Conservation (phyloP, 2,329 filamentous ascomycete species). For the Thermothelomyces thermophilus region DNA sequence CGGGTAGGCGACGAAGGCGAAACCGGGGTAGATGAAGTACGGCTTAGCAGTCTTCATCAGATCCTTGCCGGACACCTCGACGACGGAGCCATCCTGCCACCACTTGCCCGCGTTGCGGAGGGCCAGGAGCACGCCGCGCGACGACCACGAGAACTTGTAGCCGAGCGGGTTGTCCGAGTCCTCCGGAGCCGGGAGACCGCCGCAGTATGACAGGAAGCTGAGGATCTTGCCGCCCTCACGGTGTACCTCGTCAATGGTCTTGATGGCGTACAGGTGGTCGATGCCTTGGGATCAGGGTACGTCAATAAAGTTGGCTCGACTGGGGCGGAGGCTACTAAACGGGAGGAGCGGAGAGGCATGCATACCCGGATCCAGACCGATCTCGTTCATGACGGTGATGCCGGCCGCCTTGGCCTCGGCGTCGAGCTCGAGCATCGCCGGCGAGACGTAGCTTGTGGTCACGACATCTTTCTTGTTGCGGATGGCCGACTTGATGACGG, state of each 20-base stretch:
- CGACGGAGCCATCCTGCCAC: slow-evolving; percentile 71
- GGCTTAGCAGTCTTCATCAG: slow-evolving; percentile 85
- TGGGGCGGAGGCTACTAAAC: background rate
- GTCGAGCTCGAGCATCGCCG: slow-evolving; percentile 86
- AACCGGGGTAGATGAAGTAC: slow-evolving; percentile 82
- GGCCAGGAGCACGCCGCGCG: slow-evolving; percentile 80
- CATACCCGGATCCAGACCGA: slow-evolving; percentile 63
- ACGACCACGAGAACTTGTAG: slow-evolving; percentile 82
- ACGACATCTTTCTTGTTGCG: slow-evolving; percentile 92
- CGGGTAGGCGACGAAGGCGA: slow-evolving; percentile 83
- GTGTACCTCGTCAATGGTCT: slow-evolving; percentile 86
- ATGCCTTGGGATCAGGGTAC: slow-evolving; percentile 32
- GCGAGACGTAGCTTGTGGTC: slow-evolving; percentile 88
- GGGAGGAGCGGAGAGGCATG: background rate
- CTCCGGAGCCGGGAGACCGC: slow-evolving; percentile 67
- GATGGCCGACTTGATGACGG: slow-evolving; percentile 90
- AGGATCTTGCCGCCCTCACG: slow-evolving; percentile 76
- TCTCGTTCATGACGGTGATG: slow-evolving; percentile 98
- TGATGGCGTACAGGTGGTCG: slow-evolving; percentile 73
- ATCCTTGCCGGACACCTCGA: slow-evolving; percentile 58
- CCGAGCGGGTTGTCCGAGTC: slow-evolving; percentile 81
- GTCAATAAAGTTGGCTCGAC: background rate
- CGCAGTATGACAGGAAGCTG: slow-evolving; percentile 78
- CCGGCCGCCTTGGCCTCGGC: slow-evolving; percentile 77
- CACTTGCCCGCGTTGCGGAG: slow-evolving; percentile 79